phyloP scores from a whole-genome alignment of 352 stramenopile species.

The Phytophthora pseudosyringae region DNA sequence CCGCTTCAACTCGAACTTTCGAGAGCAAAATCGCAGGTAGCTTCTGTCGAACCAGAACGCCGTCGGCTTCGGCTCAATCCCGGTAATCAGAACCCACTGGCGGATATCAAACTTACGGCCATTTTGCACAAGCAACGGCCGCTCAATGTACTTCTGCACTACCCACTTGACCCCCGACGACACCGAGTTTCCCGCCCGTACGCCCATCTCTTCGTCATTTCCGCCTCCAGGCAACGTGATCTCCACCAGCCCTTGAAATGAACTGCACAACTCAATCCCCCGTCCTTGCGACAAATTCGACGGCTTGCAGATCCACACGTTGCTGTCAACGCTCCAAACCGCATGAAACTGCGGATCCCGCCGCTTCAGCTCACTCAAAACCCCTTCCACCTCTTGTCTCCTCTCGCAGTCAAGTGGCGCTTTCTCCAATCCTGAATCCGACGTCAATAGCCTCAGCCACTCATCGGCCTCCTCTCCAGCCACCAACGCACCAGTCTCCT shows the following conservation, averaged over 20 bases:
- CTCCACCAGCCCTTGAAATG: constrained; percentile 37
- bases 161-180: constrained; percentile 45
- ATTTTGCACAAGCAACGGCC: constrained; percentile 61
- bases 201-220: constrained; percentile 1
- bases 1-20: constrained; percentile 49
- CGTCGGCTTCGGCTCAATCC: constrained; percentile 49
- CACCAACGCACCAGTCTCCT: neutral
- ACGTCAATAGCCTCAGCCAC: constrained; percentile 2
- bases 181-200: neutral
- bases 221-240: constrained; percentile 9
- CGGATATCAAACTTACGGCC: constrained; percentile 87
- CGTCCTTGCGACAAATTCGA: constrained; percentile 77
- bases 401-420: neutral
- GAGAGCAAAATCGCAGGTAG: constrained; percentile 82
- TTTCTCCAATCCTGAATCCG: neutral
- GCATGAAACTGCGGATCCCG: constrained; percentile 57
- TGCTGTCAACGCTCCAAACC: constrained; percentile 29
- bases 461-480: neutral
- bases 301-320: constrained; percentile 85
- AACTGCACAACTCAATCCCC: constrained; percentile 63
- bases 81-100: constrained; percentile 86
- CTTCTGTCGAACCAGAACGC: constrained; percentile 73
- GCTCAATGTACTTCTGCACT: constrained; percentile 90
- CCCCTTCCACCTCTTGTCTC: neutral
- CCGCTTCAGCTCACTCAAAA: constrained; percentile 34